Base-by-base conservation (phyloP, 306 rosid species). In the Chamaecrista fasciculata region DNA sequence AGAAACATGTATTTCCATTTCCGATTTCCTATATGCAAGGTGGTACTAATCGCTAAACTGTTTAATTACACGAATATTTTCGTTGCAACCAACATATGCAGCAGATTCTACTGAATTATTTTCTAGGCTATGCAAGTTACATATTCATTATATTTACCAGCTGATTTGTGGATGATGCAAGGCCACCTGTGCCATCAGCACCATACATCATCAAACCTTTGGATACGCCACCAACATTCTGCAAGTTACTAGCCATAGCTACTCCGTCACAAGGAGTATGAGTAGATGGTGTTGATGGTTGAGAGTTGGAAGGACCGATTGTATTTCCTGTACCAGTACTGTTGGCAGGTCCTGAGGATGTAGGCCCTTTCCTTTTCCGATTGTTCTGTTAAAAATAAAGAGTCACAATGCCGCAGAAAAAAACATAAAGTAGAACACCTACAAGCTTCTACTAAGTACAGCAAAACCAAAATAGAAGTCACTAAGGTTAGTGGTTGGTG, bases 311-410 rank as follows among this genome's bases (percentile, higher is more conserved):
- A 69, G 91, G 96, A 62, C 98, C 98, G 19, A 83, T 64, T 46
- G 98, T 87, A 67, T 89, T 92, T 84, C 95, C 98, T 26, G 98
- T 92, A 67, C 98, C 98, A 52, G 98, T 86, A 82, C 98, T 92
- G 84, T 89, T 92, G 68, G 96, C 98, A 72, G 92, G 79, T 70
- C 98, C 98, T n/a, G 98, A 89, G 66, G 98, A 87, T 16, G 96
- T 68, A 74, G 92, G 96, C 24, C 92, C 96, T 82, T 87, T 92
- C 88, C 98, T 86, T 75, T 92, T 92, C 44, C 98, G 87, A 67
- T 75, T 81, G 71, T 79, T 87, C 96, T 90, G 68, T 77, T 42
- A 53, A 62, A 72, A 59, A 77, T 33, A 77, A 64, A 78, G 6
- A 33, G 6, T 81, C 70, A 84, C 47, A 40, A 57, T 29, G 31